Conservation (phyloP, 371 early-diverging fungal species). For the Lichtheimia hyalospora region DNA sequence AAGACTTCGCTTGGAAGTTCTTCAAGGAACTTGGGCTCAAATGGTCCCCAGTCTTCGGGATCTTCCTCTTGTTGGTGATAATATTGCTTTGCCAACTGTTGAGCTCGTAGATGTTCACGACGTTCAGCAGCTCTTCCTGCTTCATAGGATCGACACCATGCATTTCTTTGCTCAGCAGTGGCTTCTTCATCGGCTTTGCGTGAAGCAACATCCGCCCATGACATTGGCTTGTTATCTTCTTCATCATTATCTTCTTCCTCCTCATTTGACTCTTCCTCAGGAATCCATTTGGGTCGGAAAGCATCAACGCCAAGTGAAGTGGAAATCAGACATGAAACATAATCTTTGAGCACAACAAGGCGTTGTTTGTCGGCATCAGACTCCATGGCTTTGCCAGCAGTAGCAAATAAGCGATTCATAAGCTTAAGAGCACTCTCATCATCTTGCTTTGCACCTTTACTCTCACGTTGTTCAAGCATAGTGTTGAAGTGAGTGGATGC, state of each 20-base stretch:
- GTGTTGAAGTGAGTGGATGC: conserved; percentile 15
- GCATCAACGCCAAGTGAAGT: conserved; percentile 17
- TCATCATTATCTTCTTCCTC: conserved; percentile 18
- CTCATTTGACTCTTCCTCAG: conserved; percentile 10
- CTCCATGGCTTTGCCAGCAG: conserved; percentile 38
- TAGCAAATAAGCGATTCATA: conserved; percentile 34
- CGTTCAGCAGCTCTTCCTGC: conserved; percentile 13
- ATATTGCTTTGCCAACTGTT: conserved; percentile 8
- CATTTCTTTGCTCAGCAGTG: conserved; percentile 3
- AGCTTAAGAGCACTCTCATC: conserved; percentile 9
- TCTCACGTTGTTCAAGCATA: conserved; percentile 15
- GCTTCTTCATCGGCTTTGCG: conserved; percentile 6
- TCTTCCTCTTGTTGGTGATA: conserved; percentile 11
- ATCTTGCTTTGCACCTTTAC: conserved; percentile 6
- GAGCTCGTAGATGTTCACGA: conserved; percentile 13
- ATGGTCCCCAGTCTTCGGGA: conserved; percentile 12
- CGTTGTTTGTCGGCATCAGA: conserved; percentile 43
- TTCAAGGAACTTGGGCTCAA: conserved; percentile 14
- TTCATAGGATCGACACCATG: conserved; percentile 14
- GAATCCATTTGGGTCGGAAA: conserved; percentile 11
- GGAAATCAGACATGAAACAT: conserved; percentile 13
- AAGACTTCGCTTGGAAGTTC: conserved; percentile 23
- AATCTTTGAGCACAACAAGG: conserved; percentile 19
- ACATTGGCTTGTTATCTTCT: conserved; percentile 10
- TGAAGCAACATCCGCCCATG: conserved; percentile 36